These are phyloP conservation scores for Lepiota venenata DNA, from an alignment of 768 basidiomycete species.

Conservation along the genomic window DNA sequence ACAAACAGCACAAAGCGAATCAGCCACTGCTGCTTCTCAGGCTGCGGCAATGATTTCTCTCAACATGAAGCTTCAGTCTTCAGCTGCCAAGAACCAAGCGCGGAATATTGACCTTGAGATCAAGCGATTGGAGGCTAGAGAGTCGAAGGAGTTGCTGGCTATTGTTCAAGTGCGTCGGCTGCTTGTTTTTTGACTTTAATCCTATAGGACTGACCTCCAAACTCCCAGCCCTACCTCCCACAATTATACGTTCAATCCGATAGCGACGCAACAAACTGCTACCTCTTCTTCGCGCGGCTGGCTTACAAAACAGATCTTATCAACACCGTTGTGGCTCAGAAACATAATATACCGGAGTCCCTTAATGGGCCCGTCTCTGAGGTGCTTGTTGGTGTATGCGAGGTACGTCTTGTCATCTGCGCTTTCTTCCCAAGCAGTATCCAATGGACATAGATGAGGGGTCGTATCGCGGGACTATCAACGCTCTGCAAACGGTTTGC, in stretches of 20 bases:
- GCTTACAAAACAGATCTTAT: slow-evolving; percentile 86
- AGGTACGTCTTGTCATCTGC: slow-evolving; percentile 43
- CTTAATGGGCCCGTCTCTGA: slow-evolving; percentile 83
- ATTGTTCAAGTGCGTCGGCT: slow-evolving; percentile 69
- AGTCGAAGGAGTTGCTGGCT: slow-evolving; percentile 72
- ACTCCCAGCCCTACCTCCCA: slow-evolving; percentile 79
- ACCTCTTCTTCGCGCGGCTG: slow-evolving; percentile 91
- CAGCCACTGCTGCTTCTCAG: slow-evolving; percentile 80
- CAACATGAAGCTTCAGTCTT: slow-evolving; percentile 91
- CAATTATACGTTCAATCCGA: slow-evolving; percentile 89
- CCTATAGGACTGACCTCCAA: slow-evolving; percentile 3
- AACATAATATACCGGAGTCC: slow-evolving; percentile 81
- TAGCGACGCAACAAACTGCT: slow-evolving; percentile 82
- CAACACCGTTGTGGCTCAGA: slow-evolving; percentile 76
- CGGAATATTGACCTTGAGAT: slow-evolving; percentile 89
- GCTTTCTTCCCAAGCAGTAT: slow-evolving; percentile 1
- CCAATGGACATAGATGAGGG: slow-evolving; percentile 59
- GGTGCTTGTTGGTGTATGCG: slow-evolving; percentile 89
- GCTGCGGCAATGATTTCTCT: slow-evolving; percentile 92
- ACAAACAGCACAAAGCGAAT: slow-evolving; percentile 79
- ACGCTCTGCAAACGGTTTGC: slow-evolving; percentile 89
- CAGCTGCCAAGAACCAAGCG: slow-evolving; percentile 88
- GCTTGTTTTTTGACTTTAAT: neutral
- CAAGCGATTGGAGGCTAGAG: slow-evolving; percentile 78
- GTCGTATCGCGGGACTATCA: slow-evolving; percentile 75